Evolutionary conservation across 805 yeast species (phyloP).

Genomic region (Starmerella bacillaris): DNA sequence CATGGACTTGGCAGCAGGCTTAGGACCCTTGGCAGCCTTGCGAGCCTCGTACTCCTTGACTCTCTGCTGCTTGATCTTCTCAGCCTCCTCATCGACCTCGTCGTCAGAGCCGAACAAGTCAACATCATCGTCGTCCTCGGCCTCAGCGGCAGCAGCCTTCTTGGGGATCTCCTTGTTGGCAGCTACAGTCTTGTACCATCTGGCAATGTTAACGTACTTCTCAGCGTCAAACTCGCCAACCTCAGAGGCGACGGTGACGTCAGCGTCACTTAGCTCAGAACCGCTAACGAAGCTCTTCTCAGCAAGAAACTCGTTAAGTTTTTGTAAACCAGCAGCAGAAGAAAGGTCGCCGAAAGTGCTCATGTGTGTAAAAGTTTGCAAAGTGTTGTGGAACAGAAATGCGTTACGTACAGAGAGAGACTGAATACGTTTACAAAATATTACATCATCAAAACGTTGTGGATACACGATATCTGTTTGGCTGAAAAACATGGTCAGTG

Average conservation of each 20-base stretch:
- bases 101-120: conserved; percentile 94
- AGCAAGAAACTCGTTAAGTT: conserved; percentile 72
- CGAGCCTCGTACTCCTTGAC: conserved; percentile 93
- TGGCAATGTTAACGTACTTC: conserved; percentile 88
- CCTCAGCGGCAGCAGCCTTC: conserved; percentile 43
- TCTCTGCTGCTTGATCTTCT: conserved; percentile 92
- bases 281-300: conserved; percentile 86
- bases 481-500: too few relatives aligned
- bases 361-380: too few relatives aligned
- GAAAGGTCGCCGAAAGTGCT: conserved; percentile 30
- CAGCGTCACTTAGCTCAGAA: conserved; percentile 77
- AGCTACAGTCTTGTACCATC: conserved; percentile 98
- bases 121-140: conserved; percentile 78
- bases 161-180: conserved; percentile 33
- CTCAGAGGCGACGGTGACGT: conserved; percentile 84
- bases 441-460: too few relatives aligned
- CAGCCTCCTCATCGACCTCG: conserved; percentile 92
- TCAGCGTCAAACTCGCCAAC: conserved; percentile 31
- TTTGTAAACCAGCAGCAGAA: conserved; percentile 32
- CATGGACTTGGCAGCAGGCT: conserved; percentile 95
- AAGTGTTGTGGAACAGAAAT: too few relatives aligned
- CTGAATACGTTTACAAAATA: too few relatives aligned
- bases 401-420: too few relatives aligned
- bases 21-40: conserved; percentile 93
- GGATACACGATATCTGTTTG: too few relatives aligned